Evolutionary conservation across 495 filamentous ascomycete species (phyloP).

Genomic region (Bombardia bombarda): DNA sequence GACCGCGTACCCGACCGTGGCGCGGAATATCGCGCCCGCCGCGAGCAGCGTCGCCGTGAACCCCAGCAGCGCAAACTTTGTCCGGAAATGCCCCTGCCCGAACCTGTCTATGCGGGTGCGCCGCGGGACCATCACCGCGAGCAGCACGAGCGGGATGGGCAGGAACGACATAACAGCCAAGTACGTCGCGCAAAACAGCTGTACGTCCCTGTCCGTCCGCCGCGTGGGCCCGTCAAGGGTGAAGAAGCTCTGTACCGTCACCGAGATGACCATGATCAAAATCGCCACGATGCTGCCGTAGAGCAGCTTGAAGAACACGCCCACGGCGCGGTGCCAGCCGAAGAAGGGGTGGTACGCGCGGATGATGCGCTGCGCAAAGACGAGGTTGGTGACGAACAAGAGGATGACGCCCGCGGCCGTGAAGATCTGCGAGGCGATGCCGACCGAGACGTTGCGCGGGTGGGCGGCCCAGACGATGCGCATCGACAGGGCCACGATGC

Average conservation of each 20-base stretch:
- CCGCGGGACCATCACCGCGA: conserved; percentile 45
- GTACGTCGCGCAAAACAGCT: conserved; percentile 59
- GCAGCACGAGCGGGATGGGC: conserved; percentile 55
- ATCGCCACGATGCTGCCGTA: conserved; percentile 53
- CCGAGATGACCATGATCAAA: conserved; percentile 62
- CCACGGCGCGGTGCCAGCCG: conserved; percentile 54
- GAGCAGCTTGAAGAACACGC: conserved; percentile 44
- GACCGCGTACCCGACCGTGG: conserved; percentile 47
- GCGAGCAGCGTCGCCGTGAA: conserved; percentile 48
- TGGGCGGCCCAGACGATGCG: conserved; percentile 53
- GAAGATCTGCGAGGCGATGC: conserved; percentile 67
- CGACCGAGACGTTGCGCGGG: conserved; percentile 41
- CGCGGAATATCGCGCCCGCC: conserved; percentile 64
- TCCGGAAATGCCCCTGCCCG: conserved; percentile 56
- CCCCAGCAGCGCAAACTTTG: conserved; percentile 58
- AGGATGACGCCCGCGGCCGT: conserved; percentile 69
- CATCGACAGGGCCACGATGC: conserved; percentile 55
- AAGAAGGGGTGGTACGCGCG: conserved; percentile 62
- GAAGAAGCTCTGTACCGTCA: conserved; percentile 57
- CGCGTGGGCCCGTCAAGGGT: conserved; percentile 46
- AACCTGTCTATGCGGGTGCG: conserved; percentile 55
- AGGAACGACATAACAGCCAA: conserved; percentile 66
- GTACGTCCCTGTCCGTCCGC: conserved; percentile 50
- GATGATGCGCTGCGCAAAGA: conserved; percentile 70
- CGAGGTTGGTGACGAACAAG: conserved; percentile 73